Evolutionary conservation across 257 asterid genomes (phyloP), one percentile per base, ranked within the genome.

Genomic region (Nyctanthes arbortristis): DNA sequence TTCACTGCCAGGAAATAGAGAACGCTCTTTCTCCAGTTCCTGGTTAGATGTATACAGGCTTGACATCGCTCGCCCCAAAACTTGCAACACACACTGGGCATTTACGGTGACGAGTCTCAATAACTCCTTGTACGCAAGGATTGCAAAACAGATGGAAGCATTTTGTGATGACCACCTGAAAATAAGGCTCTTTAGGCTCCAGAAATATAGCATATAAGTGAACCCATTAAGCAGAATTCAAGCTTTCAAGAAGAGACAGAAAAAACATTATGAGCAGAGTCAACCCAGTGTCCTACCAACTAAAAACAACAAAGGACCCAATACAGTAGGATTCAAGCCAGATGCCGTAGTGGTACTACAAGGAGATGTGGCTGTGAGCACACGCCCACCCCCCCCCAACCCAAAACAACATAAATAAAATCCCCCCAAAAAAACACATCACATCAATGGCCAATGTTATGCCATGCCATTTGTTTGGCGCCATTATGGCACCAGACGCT

Each of bases 91-190:
- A 94, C 12, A 83, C 87, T 24, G 99, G 99, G 80, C 99, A 94
- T 82, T 85, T 93, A 80, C 96, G 96, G 47, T 88, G 96, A 56
- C 99, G 97, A 0, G 83, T 63, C 61, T 88, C 96, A 57, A 87
- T 77, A 32, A 91, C 63, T 76, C 82, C 83, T 77, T 86, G 97
- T 61, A 94, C 70, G 68, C 99, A 94, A 34, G 94, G 88, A 81
- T 85, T 85, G 84, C 99, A 94, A 73, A 91, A 91, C 12, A 94
- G 88, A 90, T 94, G 99, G 82, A 79, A 94, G 85, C 99, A 94
- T 85, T 91, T 94, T 66, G 89, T 81, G 73, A 94, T 87, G 29
- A 91, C 98, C 74, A 94, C 99, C 99, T 94, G 98, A 29, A 63
- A 61, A 59, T 33, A 45, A 45, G 3, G 6, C 10, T 45, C 1